Percentiles rank a stretch among this genome's conserved stretches.
Conservation (phyloP, 768 basidiomycete genomes). For the Gyrodon lividus region DNA sequence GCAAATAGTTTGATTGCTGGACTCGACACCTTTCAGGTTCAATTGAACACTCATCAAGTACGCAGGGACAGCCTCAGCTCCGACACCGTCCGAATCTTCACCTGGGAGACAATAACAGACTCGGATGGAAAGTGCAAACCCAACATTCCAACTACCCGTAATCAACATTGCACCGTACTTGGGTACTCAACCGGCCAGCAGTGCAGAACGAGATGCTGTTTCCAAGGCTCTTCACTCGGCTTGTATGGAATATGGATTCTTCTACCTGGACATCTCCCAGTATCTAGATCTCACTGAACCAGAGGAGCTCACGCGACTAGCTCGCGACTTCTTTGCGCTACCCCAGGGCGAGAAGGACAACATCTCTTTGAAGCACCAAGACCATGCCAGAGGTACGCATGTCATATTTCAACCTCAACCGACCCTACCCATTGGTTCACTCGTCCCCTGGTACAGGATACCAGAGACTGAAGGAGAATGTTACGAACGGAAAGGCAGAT, state of each 20-base stretch:
- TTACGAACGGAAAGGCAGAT: conserved; percentile 82
- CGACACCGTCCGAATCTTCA: not conserved
- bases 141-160: conserved; percentile 52
- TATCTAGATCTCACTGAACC: conserved; percentile 58
- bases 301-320: conserved; percentile 62
- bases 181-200: conserved; percentile 28
- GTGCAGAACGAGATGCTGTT: conserved; percentile 40
- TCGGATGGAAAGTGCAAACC: conserved; percentile 11
- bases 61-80: too few species aligned
- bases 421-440: not conserved
- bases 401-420: not conserved
- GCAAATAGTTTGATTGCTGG: too few species aligned
- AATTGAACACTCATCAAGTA: too few species aligned
- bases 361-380: conserved; percentile 65
- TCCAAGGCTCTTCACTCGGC: conserved; percentile 67
- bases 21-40: not conserved
- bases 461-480: conserved; percentile 75
- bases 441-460: conserved; percentile 56
- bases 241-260: conserved; percentile 82
- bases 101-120: not conserved
- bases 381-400: conserved; percentile 69
- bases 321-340: conserved; percentile 67
- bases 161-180: conserved; percentile 73
- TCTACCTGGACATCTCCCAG: conserved; percentile 74
- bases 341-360: conserved; percentile 78